Conservation (phyloP, 1,139 yeast species). For the Tardiomyces digboiensis region DNA sequence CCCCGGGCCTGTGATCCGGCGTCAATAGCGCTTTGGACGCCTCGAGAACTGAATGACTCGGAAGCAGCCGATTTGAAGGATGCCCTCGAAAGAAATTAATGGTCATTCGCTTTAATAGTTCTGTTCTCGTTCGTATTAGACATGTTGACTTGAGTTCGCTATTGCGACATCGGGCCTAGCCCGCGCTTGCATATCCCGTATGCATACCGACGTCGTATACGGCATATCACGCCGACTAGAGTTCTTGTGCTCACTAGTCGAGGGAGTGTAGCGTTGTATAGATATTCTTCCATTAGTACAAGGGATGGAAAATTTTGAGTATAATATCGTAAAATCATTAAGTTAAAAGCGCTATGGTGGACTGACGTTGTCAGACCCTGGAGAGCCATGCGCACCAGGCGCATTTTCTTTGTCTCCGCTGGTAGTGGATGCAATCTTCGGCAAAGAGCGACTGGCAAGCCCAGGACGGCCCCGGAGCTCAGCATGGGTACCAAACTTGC, state of each 20-base stretch:
- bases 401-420: not conserved
- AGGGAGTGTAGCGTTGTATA: too few relatives aligned
- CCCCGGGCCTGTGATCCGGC: slow-evolving; percentile 40
- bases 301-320: too few relatives aligned
- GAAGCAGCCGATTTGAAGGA: slow-evolving; percentile 56
- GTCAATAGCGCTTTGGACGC: slow-evolving; percentile 47
- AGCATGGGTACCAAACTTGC: not conserved
- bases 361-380: too few relatives aligned
- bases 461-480: not conserved
- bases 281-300: too few relatives aligned
- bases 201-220: too few relatives aligned
- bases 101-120: not conserved
- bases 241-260: too few relatives aligned
- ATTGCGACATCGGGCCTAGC: too few relatives aligned
- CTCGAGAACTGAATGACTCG: slow-evolving; percentile 42
- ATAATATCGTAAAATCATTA: not conserved
- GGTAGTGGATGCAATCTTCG: not conserved
- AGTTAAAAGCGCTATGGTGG: not conserved
- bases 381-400: not conserved
- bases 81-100: slow-evolving; percentile 46
- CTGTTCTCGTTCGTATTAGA: too few relatives aligned
- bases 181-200: too few relatives aligned
- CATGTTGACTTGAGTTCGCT: too few relatives aligned
- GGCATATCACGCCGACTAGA: too few relatives aligned
- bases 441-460: not conserved